Evolutionary conservation across 2,329 filamentous ascomycete species (phyloP), one percentile per base, ranked within the genome.

Genomic region (Alternaria hordeiaustralica): DNA sequence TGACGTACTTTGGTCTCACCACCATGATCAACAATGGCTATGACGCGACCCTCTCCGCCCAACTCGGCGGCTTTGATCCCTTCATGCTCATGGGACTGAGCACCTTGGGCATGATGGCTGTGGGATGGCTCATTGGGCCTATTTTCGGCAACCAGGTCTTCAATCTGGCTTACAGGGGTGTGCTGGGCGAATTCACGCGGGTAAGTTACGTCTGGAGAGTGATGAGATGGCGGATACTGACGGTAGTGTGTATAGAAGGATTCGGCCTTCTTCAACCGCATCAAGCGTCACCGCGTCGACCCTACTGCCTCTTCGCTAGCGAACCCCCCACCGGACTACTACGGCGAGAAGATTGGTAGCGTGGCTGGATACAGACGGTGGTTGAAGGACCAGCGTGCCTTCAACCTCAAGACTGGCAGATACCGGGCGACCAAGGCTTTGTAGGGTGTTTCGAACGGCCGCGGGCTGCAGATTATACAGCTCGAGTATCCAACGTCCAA

Each of bases 261-360:
- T 83, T 93, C 90, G 75, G 91, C 95, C 80, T 97, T 99, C 84
- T 97, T 95, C 81, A 88, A 90, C 65, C 88, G 95, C 70, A 92
- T 99, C 82, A 96, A 94, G 85, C 93, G 91, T 81, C 91, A 96
- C 83, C 90, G 96, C 25, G 95, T 97, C 65, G 95, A 99, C 79
- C 95, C 96, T 4, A 92, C 90, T 15, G 91, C 91, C 58, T 96
- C 94, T 66, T 97, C 93, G 44, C 90, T 96, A 71, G 88, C 92
- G 56, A 98, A 98, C 83, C 96, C 96, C 18, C 92, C 97, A 1
- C 94, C 95, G 46, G 96, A 99, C 79, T 99, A 97, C 82, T 99
- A 99, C 76, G 96, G 96, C 74, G 96, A 99, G 84, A 98, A 97
- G 87, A 97, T 99, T 74, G 92, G 92, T 55, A 97, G 94, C 74